These are phyloP conservation scores for Auricularia sp. DNA, from an alignment of 768 basidiomycete species.

Conservation along the genomic window DNA sequence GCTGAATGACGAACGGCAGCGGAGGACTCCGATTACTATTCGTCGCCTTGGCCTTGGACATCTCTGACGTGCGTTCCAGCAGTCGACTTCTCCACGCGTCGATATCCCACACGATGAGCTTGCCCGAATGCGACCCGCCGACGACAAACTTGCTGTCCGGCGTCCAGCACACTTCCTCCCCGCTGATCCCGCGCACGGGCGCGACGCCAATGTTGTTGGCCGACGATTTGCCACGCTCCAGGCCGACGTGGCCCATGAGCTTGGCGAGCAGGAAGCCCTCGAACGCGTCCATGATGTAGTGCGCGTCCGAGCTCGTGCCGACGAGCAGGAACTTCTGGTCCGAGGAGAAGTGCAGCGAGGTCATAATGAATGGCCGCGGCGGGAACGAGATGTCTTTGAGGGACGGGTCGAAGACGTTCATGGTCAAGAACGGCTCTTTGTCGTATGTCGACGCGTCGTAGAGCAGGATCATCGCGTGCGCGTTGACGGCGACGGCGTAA, in stretches of 20 bases:
- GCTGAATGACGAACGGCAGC: slow-evolving; percentile 31
- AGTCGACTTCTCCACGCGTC: slow-evolving; percentile 24
- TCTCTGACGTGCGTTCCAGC: neutral
- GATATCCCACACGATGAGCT: slow-evolving; percentile 80
- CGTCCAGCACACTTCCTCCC: slow-evolving; percentile 91
- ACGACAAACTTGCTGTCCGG: slow-evolving; percentile 88
- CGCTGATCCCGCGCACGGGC: slow-evolving; percentile 69
- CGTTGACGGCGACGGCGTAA: slow-evolving; percentile 79
- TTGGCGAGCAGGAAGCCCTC: slow-evolving; percentile 76
- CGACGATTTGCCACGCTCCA: slow-evolving; percentile 54
- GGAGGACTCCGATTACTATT: slow-evolving; percentile 28
- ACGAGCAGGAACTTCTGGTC: slow-evolving; percentile 85
- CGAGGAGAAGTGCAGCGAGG: slow-evolving; percentile 80
- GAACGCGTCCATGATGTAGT: slow-evolving; percentile 90
- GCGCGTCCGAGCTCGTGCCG: slow-evolving; percentile 85
- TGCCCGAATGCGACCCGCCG: slow-evolving; percentile 78
- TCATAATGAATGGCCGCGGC: slow-evolving; percentile 82
- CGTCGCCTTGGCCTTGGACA: slow-evolving; percentile 23
- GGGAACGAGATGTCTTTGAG: slow-evolving; percentile 69
- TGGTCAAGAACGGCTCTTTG: slow-evolving; percentile 82
- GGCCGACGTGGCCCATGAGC: slow-evolving; percentile 72
- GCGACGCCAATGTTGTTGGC: slow-evolving; percentile 38
- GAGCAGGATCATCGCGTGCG: slow-evolving; percentile 69
- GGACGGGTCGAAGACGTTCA: slow-evolving; percentile 74
- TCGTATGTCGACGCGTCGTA: slow-evolving; percentile 84